Evolutionary conservation across 2,329 filamentous ascomycete genomes (phyloP), one percentile per base, ranked within the genome.

Genomic region (Exophiala sp.): DNA sequence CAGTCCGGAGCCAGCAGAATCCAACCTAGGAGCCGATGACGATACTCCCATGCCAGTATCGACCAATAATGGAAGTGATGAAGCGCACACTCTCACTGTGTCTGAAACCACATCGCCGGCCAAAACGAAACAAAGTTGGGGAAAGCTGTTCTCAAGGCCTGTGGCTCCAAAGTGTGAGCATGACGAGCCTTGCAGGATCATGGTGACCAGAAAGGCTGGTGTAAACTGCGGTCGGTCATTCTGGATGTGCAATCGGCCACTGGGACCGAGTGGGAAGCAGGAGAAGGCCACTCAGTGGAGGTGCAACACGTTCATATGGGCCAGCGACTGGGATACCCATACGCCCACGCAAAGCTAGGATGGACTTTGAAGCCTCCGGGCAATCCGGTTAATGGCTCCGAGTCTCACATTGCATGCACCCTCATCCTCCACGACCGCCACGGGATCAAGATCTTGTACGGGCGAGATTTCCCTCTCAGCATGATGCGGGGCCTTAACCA

Each of bases 191-290:
- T 97, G 93, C 67, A 86, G 89, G 57, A 87, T 77, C 57, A 72
- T 91, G 44, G 78, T 83, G 14, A 95, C 90, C 1, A 96, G 91
- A 71, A 97, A 97, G 64, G 76, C 88, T 0, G 93, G 93, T 1
- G 72, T 87, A 56, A 98, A 97, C 62, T 83, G 76, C 56, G 81
- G 82, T 0, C 70, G 81, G 21, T 75, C 76, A 7, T 85, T 85
- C 63, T 85, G 79, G 79, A 82, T 83, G 62, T 85, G 82, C 62
- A 66, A 78, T 65, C 69, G 91, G 75, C 93, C 93, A 2, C 70
- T 97, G 1, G 91, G 89, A 0, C 89, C 89, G 1, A 86, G 83
- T 19, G 93, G 89, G 0, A 80, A 85, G 59, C 93, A 93, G 65
- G 90, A 95, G 67, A 85, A 75, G 52, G 85, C 83, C 1, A 89